These are phyloP conservation scores for Coemansia sp. DNA, from an alignment of 192 early-diverging fungal genomes.

Conservation along the genomic window DNA sequence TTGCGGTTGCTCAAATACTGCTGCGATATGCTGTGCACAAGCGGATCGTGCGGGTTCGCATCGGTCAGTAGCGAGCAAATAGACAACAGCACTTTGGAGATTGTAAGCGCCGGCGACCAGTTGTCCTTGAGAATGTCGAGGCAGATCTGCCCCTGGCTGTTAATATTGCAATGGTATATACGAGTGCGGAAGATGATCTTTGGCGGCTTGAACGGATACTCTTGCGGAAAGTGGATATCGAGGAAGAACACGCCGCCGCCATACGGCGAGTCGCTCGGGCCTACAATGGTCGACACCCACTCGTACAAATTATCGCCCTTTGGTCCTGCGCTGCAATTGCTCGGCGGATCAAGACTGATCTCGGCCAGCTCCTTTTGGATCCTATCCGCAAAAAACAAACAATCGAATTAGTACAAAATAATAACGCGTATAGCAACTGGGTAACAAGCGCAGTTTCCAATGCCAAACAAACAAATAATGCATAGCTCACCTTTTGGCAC, in stretches of 20 bases:
- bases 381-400: slow-evolving; percentile 48
- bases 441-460: background rate
- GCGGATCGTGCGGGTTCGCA: slow-evolving; percentile 91
- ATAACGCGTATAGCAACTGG: slow-evolving; percentile 7
- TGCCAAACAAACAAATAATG: slow-evolving; percentile 2
- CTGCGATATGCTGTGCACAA: slow-evolving; percentile 87
- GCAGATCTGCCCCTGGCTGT: slow-evolving; percentile 87
- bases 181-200: slow-evolving; percentile 90
- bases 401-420: background rate
- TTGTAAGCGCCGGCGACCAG: slow-evolving; percentile 94
- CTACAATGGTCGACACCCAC: slow-evolving; percentile 93
- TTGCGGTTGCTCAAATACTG: slow-evolving; percentile 82
- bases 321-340: slow-evolving; percentile 92
- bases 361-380: slow-evolving; percentile 98
- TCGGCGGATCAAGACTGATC: slow-evolving; percentile 92
- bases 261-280: slow-evolving; percentile 88
- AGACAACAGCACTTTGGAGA: slow-evolving; percentile 93
- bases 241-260: slow-evolving; percentile 89
- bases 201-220: slow-evolving; percentile 97
- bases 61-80: slow-evolving; percentile 93
- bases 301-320: slow-evolving; percentile 96
- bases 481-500: slow-evolving; percentile 58
- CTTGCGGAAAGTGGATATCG: slow-evolving; percentile 87
- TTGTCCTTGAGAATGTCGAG: slow-evolving; percentile 96
- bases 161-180: slow-evolving; percentile 98